These are phyloP conservation scores for Silene uniflora DNA, from an alignment of 148 eudicot genomes.

Conservation along the genomic window DNA sequence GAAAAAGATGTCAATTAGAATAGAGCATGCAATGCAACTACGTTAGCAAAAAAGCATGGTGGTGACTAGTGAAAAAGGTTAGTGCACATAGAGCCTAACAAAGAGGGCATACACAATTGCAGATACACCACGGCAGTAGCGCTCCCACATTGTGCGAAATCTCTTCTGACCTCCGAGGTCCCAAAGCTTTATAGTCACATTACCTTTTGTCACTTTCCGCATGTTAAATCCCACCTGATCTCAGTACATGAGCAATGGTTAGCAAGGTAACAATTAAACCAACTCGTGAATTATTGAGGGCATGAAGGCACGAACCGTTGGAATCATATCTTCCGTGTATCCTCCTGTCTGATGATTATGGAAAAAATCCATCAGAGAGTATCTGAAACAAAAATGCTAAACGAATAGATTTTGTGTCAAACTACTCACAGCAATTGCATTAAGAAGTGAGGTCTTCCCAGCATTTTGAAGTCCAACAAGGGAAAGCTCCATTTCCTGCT, in stretches of 20 bases:
- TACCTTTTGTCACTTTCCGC: slow-evolving; percentile 88
- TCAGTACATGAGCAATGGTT: slow-evolving; percentile 12
- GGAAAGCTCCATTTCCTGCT: slow-evolving; percentile 96
- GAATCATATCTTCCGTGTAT: slow-evolving; percentile 91
- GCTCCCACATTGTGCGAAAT: slow-evolving; percentile 94
- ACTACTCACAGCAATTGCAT: slow-evolving; percentile 67
- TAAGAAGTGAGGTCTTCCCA: slow-evolving; percentile 88
- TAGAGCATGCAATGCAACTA: background rate
- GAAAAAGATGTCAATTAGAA: background rate
- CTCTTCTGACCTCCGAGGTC: slow-evolving; percentile 91
- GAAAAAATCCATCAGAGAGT: slow-evolving; percentile 16
- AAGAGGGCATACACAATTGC: slow-evolving; percentile 62
- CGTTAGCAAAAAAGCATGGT: background rate
- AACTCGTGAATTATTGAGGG: background rate
- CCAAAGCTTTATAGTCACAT: slow-evolving; percentile 91
- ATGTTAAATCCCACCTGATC: slow-evolving; percentile 85
- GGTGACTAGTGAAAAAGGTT: background rate
- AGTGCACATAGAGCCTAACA: slow-evolving; percentile 9
- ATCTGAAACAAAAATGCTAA: background rate
- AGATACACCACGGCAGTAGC: slow-evolving; percentile 84
- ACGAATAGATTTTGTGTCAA: background rate
- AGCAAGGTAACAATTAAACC: background rate
- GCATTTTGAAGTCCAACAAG: slow-evolving; percentile 93
- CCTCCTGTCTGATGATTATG: slow-evolving; percentile 63
- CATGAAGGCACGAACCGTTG: slow-evolving; percentile 61